These are phyloP conservation scores for Limtongia smithiae DNA, from an alignment of 805 yeast genomes.

Conservation along the genomic window DNA sequence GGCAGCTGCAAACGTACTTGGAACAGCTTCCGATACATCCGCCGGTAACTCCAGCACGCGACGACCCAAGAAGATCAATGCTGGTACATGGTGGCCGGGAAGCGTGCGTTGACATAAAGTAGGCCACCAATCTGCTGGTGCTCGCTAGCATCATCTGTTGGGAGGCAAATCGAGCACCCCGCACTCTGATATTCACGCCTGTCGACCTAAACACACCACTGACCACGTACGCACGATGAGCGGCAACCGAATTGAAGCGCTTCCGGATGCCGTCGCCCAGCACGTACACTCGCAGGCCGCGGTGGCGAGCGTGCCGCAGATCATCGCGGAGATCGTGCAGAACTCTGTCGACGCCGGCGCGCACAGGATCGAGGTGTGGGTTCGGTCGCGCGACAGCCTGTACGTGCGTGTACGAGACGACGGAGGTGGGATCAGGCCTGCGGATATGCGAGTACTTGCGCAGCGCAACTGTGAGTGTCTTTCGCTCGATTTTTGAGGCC, in stretches of 20 bases:
- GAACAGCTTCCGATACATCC: too few species aligned
- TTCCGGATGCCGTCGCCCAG: slow-evolving; percentile 1
- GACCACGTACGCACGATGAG: background rate
- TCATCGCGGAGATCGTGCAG: slow-evolving; percentile 23
- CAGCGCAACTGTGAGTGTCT: slow-evolving; percentile 33
- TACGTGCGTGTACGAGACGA: slow-evolving; percentile 48
- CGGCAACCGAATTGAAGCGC: slow-evolving; percentile 1
- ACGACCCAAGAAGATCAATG: too few species aligned
- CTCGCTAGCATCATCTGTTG: too few species aligned
- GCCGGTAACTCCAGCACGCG: too few species aligned
- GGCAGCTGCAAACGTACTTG: too few species aligned
- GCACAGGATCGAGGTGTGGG: slow-evolving; percentile 8
- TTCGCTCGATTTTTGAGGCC: background rate
- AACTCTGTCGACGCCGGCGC: slow-evolving; percentile 27
- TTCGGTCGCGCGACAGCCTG: slow-evolving; percentile 3
- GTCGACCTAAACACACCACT: too few species aligned
- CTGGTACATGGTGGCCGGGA: too few species aligned
- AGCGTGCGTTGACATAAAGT: too few species aligned
- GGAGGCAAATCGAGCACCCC: too few species aligned
- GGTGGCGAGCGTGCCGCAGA: slow-evolving; percentile 14
- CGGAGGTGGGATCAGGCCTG: slow-evolving; percentile 56
- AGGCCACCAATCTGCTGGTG: too few species aligned
- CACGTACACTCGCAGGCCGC: slow-evolving; percentile 18
- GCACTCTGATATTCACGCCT: too few species aligned
- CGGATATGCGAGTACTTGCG: slow-evolving; percentile 46